phyloP scores from a whole-genome alignment of 441 rosid genomes.

The Gossypium laxum region DNA sequence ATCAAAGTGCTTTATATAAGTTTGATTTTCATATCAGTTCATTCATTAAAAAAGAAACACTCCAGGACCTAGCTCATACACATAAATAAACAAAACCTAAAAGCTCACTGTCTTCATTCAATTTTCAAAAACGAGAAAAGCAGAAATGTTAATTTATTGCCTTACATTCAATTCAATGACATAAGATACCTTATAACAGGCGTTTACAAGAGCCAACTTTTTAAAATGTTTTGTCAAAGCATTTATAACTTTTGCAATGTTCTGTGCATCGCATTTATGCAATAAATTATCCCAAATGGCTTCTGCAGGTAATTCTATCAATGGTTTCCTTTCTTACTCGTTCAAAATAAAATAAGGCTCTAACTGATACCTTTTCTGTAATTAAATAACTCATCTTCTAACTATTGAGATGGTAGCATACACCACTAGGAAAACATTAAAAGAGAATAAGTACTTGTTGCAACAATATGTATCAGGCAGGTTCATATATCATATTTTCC shows the following conservation, averaged over 20 bases:
- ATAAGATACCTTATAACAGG: background rate
- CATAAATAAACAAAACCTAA: too few relatives aligned
- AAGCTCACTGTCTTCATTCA: background rate
- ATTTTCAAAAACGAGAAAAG: background rate
- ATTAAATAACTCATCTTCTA: background rate
- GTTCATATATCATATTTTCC: background rate
- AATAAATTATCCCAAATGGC: background rate
- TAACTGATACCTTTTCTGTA: background rate
- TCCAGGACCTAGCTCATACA: background rate
- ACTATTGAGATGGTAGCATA: background rate
- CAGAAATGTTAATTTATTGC: background rate
- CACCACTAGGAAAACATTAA: background rate
- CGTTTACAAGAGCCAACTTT: background rate
- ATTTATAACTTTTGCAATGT: background rate
- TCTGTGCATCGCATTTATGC: background rate
- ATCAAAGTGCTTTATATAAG: conserved; percentile 14
- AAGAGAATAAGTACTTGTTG: background rate
- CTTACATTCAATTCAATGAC: background rate
- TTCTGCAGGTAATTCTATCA: background rate
- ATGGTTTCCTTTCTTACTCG: background rate
- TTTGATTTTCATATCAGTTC: background rate
- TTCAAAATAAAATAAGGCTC: background rate
- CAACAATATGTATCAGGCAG: background rate
- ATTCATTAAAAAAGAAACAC: background rate
- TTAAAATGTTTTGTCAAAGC: background rate